These are phyloP conservation scores for Suillus clintonianus DNA, from an alignment of 768 basidiomycete genomes.

Conservation along the genomic window DNA sequence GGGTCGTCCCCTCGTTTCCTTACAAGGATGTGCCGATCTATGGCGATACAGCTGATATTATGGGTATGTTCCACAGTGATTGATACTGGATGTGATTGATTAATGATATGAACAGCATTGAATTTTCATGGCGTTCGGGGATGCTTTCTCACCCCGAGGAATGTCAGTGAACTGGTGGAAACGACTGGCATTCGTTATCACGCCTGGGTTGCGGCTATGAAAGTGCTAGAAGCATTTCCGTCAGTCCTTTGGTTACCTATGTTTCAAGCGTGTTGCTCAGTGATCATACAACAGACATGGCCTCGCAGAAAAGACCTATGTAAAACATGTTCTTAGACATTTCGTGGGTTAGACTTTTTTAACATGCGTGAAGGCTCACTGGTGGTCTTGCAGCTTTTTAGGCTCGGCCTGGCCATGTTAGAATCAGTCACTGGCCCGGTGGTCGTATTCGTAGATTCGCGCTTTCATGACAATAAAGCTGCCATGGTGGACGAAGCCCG, in stretches of 20 bases:
- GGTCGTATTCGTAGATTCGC: slow-evolving; percentile 53
- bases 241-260: not conserved
- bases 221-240: slow-evolving; percentile 29
- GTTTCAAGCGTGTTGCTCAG: not conserved
- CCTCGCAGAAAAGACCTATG: not conserved
- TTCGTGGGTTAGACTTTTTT: slow-evolving; percentile 24
- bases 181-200: slow-evolving; percentile 33
- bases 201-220: slow-evolving; percentile 34
- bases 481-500: slow-evolving; percentile 46
- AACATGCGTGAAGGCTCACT: not conserved
- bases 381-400: slow-evolving; percentile 43
- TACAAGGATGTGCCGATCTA: slow-evolving; percentile 28
- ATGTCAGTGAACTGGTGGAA: slow-evolving; percentile 24
- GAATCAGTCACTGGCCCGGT: slow-evolving; percentile 50
- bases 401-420: slow-evolving; percentile 46
- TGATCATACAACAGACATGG: not conserved
- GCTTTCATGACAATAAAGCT: slow-evolving; percentile 35
- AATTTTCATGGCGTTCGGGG: slow-evolving; percentile 35
- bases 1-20: slow-evolving; percentile 36
- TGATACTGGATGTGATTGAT: not conserved
- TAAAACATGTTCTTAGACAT: slow-evolving; percentile 14
- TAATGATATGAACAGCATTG: slow-evolving; percentile 23
- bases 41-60: slow-evolving; percentile 45
- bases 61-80: slow-evolving; percentile 44
- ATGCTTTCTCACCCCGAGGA: slow-evolving; percentile 36